Conservation (phyloP, 2,329 filamentous ascomycete genomes). For the Exophiala sp. region DNA sequence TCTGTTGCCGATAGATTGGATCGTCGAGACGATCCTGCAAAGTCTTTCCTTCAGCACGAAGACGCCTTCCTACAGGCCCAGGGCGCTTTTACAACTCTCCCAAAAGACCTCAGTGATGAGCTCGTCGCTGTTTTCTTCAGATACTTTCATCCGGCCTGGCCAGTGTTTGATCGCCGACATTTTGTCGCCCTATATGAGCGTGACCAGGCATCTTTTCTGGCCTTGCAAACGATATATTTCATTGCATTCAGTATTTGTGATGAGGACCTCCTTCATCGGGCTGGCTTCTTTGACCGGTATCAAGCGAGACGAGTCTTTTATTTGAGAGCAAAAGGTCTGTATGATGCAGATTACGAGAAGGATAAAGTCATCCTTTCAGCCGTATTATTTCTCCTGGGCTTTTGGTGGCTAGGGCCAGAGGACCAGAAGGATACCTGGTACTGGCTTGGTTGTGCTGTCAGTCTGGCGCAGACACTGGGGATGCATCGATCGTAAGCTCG, state of each 20-base stretch:
- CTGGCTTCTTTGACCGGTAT: slow-evolving; percentile 28
- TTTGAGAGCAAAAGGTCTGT: slow-evolving; percentile 29
- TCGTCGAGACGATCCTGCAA: background rate
- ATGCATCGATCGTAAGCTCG: slow-evolving; percentile 29
- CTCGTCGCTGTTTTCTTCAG: slow-evolving; percentile 29
- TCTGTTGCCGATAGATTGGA: background rate
- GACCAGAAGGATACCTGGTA: slow-evolving; percentile 32
- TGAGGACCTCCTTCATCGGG: slow-evolving; percentile 22
- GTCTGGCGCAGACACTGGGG: slow-evolving; percentile 29
- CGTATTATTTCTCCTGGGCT: slow-evolving; percentile 17
- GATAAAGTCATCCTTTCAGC: slow-evolving; percentile 28
- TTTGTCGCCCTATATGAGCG: slow-evolving; percentile 22
- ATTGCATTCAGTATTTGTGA: slow-evolving; percentile 26
- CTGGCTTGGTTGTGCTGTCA: slow-evolving; percentile 29
- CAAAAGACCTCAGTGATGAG: slow-evolving; percentile 15
- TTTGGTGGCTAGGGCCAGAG: slow-evolving; percentile 30
- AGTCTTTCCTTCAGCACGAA: background rate
- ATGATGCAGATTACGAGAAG: slow-evolving; percentile 31
- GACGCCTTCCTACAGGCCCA: background rate
- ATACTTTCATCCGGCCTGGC: slow-evolving; percentile 20
- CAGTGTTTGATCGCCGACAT: slow-evolving; percentile 26
- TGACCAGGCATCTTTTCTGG: slow-evolving; percentile 22
- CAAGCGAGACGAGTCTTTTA: slow-evolving; percentile 29
- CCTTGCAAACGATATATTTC: slow-evolving; percentile 29
- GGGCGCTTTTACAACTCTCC: slow-evolving; percentile 26